Conservation (phyloP, 2,329 filamentous ascomycete genomes). For the Exophiala dermatitidis region DNA sequence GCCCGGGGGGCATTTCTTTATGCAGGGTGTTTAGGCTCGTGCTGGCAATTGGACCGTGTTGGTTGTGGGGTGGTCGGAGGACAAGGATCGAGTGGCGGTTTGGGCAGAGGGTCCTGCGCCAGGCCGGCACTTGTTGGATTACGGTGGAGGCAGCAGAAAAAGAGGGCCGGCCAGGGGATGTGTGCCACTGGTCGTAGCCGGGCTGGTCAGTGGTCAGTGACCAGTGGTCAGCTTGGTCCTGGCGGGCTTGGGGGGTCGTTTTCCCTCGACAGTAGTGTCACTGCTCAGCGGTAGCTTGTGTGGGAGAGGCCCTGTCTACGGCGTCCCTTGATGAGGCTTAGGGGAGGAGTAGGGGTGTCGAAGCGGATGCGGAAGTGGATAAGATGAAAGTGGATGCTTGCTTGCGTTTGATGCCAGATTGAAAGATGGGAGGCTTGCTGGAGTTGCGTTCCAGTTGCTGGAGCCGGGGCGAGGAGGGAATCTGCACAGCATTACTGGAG, state of each 20-base stretch:
- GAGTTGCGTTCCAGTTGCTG: background rate
- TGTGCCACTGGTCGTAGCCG: background rate
- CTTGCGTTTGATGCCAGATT: slow-evolving; percentile 16
- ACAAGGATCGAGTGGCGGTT: slow-evolving; percentile 1
- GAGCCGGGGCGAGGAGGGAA: background rate
- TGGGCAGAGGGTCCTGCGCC: slow-evolving; percentile 6
- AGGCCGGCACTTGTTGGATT: slow-evolving; percentile 16
- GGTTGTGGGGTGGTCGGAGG: slow-evolving; percentile 10
- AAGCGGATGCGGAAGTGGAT: slow-evolving; percentile 11
- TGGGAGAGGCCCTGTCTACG: background rate
- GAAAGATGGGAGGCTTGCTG: slow-evolving; percentile 13
- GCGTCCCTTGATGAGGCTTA: slow-evolving; percentile 17
- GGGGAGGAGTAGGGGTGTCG: slow-evolving; percentile 9
- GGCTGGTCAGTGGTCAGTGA: background rate
- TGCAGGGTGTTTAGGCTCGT: slow-evolving; percentile 16
- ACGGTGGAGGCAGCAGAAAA: slow-evolving; percentile 10
- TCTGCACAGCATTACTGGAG: background rate
- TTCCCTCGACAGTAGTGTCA: background rate
- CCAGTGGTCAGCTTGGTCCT: background rate
- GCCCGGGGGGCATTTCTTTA: slow-evolving; percentile 5
- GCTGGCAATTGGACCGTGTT: slow-evolving; percentile 5
- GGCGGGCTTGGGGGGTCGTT: background rate
- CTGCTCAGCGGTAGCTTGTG: background rate
- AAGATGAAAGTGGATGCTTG: slow-evolving; percentile 8
- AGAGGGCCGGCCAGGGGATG: background rate